Evolutionary conservation across 768 basidiomycete species (phyloP), one percentile per base, ranked within the genome.

Genomic region (Polyporus arcularius): DNA sequence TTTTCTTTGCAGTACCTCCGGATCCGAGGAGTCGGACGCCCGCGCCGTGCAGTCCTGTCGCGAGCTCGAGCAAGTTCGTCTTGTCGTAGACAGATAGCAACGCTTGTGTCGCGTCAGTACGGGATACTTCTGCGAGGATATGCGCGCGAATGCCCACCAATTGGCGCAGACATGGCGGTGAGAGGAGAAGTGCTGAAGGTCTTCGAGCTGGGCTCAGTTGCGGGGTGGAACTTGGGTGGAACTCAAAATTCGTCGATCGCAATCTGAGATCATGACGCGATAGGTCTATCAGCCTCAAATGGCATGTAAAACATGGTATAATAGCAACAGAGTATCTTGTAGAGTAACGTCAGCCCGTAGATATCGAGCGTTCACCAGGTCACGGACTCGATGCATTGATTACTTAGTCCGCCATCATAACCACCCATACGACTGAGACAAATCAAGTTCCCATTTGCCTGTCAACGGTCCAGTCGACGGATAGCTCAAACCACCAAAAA

Each of bases 1-100:
- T 96, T 75, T 92, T 93, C 78, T 96, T 98, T 40, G 97, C 96
- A 12, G 97, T 99, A 56, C 97, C 97, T 63, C 97, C 97, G 32
- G 95, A 97, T 53, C 95, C 97, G 16, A 99, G 78, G 11, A 99
- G 83, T 50, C 87, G 86, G 70, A 98, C 88, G 30, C 96, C 96
- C 47, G 88, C 84, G 52, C 81, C 80, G 59, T 85, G 80, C 60
- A 98, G 86, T n/a, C 88, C 92, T 66, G 85, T 82, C 26, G 97
- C 97, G 49, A 99, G 84, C 55, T 95, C 89, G 59, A 98, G 74
- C 50, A 99, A 85, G 70, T 87, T 85, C 52, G 89, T 84, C 78
- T 99, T 99, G 80, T 98, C 96, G 72, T 97, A 98, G 57, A 98
- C 97, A 32, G 95, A 97, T 53, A 99, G 78, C 57, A 99, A 78